These are phyloP conservation scores for Metahyphopichia silvanorum DNA, from an alignment of 805 yeast species.

Conservation along the genomic window DNA sequence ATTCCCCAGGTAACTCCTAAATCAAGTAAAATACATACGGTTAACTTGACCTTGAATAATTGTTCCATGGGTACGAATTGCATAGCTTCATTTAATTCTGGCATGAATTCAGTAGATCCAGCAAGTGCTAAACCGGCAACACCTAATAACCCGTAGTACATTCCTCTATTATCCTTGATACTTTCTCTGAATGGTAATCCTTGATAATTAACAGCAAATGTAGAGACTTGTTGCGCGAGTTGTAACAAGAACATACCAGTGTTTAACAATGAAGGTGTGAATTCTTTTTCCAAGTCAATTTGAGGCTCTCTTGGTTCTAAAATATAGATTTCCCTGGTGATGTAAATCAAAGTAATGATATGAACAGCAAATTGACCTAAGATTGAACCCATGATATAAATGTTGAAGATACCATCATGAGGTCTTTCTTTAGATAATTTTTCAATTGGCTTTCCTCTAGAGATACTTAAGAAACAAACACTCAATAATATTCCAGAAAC, in stretches of 20 bases:
- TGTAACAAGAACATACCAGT: conserved; percentile 95
- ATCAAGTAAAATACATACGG: conserved; percentile 70
- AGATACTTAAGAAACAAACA: conserved; percentile 91
- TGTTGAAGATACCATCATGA: conserved; percentile 94
- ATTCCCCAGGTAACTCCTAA: conserved; percentile 71
- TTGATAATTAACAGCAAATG: conserved; percentile 96
- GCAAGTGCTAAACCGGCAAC: conserved; percentile 85
- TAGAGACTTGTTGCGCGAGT: conserved; percentile 93
- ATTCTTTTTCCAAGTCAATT: conserved; percentile 84
- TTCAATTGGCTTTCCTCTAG: conserved; percentile 88
- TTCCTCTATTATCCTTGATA: conserved; percentile 86
- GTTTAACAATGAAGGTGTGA: conserved; percentile 85
- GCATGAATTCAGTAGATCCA: conserved; percentile 92
- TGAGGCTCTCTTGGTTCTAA: conserved; percentile 92
- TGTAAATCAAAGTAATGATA: conserved; percentile 74
- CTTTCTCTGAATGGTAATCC: conserved; percentile 96
- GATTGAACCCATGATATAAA: conserved; percentile 96
- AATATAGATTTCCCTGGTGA: conserved; percentile 77
- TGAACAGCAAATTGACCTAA: conserved; percentile 96
- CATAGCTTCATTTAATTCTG: conserved; percentile 90
- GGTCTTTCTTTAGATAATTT: conserved; percentile 92
- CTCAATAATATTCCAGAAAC: conserved; percentile 89
- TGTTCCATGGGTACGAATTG: conserved; percentile 83
- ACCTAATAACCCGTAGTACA: conserved; percentile 93
- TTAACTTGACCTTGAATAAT: conserved; percentile 73